Percentiles rank a stretch among this genome's conserved stretches.
phyloP scores from a whole-genome alignment of 2,329 filamentous ascomycete species.

The Canariomyces notabilis region DNA sequence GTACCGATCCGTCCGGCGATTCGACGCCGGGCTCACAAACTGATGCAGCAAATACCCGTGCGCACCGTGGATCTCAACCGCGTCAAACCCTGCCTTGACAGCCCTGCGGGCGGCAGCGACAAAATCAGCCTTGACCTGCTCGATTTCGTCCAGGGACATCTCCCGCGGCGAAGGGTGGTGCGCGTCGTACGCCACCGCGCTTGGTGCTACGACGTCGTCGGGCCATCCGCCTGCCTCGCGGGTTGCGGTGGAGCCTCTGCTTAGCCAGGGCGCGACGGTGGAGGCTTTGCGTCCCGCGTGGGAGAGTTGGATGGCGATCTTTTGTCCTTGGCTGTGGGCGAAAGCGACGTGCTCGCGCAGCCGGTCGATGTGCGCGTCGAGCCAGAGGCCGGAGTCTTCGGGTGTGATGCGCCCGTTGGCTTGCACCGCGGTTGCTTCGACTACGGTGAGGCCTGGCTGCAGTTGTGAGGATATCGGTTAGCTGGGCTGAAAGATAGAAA shows the following conservation, averaged over 20 bases:
- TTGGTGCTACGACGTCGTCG: conserved; percentile 32
- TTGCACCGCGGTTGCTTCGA: conserved; percentile 65
- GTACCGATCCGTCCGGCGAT: conserved; percentile 63
- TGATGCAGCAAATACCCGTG: conserved; percentile 74
- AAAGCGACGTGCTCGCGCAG: conserved; percentile 27
- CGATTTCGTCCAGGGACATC: conserved; percentile 62
- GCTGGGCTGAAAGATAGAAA: not conserved
- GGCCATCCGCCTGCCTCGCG: conserved; percentile 42
- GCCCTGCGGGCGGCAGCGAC: conserved; percentile 49
- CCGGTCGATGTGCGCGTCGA: not conserved
- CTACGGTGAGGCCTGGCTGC: conserved; percentile 56
- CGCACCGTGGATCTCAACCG: conserved; percentile 68
- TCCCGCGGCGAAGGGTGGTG: conserved; percentile 43
- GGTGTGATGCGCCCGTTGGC: conserved; percentile 69
- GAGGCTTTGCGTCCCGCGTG: conserved; percentile 61
- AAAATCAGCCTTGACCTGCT: conserved; percentile 56
- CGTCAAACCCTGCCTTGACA: conserved; percentile 60
- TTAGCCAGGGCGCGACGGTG: conserved; percentile 53
- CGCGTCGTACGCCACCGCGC: conserved; percentile 27
- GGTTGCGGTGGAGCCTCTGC: conserved; percentile 43
- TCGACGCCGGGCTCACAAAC: conserved; percentile 65
- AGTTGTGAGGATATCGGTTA: not conserved
- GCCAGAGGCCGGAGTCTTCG: conserved; percentile 40
- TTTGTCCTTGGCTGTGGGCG: conserved; percentile 50
- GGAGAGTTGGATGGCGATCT: conserved; percentile 64